A percentile compares a stretch with the other conserved stretches of the same genome.
Conservation (phyloP, 2,329 filamentous ascomycete species). For the Didymella arachidicola region DNA sequence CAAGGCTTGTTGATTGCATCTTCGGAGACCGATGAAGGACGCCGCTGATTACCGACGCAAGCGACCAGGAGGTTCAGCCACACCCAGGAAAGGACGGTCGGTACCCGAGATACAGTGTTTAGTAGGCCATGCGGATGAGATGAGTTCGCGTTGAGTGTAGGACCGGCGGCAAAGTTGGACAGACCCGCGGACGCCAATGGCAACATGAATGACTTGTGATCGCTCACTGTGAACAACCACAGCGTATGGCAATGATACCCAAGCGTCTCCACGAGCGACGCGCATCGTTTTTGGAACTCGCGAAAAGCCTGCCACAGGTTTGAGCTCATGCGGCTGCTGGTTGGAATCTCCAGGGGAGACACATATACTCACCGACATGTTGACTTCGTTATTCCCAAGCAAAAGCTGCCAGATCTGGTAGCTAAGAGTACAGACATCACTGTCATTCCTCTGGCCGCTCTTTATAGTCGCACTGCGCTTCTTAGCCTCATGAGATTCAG, state of each 20-base stretch:
- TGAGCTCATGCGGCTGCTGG: too few relatives aligned
- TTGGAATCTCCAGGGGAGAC: background rate
- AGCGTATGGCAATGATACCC: background rate
- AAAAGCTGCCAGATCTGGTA: background rate
- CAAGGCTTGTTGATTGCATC: background rate
- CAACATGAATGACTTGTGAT: background rate
- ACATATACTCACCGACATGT: background rate
- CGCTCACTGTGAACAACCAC: background rate
- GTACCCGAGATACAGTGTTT: background rate
- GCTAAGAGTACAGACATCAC: background rate
- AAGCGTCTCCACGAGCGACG: background rate
- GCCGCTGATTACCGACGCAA: background rate
- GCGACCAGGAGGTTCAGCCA: background rate
- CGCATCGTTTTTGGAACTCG: background rate
- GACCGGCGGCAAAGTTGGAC: background rate
- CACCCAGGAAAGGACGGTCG: background rate
- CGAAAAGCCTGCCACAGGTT: background rate
- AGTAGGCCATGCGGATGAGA: background rate
- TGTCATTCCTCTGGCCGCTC: background rate
- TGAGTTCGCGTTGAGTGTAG: background rate
- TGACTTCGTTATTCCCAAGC: background rate
- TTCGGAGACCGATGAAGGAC: background rate
- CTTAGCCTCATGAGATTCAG: background rate
- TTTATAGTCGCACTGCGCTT: background rate
- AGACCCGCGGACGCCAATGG: background rate